phyloP scores from a whole-genome alignment of 1,284 basidiomycete genomes.

The Rhodotorula sp. region DNA sequence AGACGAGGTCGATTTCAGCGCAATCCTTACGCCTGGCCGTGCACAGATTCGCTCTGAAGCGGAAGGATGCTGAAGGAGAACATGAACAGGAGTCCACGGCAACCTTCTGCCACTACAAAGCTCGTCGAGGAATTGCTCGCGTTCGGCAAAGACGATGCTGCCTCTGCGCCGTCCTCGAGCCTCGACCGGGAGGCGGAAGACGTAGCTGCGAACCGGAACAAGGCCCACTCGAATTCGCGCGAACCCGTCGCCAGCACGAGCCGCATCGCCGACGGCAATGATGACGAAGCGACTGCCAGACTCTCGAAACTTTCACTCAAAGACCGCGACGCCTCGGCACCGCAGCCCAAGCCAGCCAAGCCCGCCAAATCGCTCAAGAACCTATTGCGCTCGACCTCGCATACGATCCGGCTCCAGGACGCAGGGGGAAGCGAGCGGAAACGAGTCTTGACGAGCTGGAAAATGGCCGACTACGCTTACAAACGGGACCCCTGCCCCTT shows the following conservation, averaged over 20 bases:
- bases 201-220: conserved; percentile 10
- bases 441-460: conserved; percentile 71
- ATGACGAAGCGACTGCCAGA: neutral
- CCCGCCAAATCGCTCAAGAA: conserved; percentile 13
- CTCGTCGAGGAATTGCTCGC: conserved; percentile 27
- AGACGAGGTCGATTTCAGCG: too few species aligned
- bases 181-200: conserved; percentile 34
- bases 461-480: conserved; percentile 93
- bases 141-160: conserved; percentile 27
- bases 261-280: neutral
- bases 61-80: too few species aligned
- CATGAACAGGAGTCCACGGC: neutral
- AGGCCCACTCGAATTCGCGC: neutral
- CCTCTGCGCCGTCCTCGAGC: neutral
- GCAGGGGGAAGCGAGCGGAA: conserved; percentile 4
- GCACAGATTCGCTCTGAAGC: too few species aligned
- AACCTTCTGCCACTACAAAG: conserved; percentile 12
- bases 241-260: neutral
- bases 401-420: conserved; percentile 16
- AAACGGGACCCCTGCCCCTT: conserved; percentile 82
- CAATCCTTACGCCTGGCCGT: too few species aligned
- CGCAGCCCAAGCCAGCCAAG: neutral
- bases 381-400: conserved; percentile 30
- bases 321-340: neutral
- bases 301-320: conserved; percentile 11